A percentile compares a stretch with the other conserved stretches of the same genome.
These are phyloP conservation scores for Wickerhamomyces queroliae DNA, from an alignment of 805 yeast species.

Conservation along the genomic window DNA sequence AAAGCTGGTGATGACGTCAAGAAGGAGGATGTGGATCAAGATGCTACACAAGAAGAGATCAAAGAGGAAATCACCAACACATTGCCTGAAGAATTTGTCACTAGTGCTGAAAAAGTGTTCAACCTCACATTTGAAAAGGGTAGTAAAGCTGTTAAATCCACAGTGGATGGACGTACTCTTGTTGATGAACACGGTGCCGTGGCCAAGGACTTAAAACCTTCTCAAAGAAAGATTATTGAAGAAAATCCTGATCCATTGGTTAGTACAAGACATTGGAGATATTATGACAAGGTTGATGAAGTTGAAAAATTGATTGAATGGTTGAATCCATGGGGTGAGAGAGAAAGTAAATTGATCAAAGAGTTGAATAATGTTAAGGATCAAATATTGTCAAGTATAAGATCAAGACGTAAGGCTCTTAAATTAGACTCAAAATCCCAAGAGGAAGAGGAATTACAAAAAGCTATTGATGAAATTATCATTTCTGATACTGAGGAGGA, in stretches of 20 bases:
- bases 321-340: conserved; percentile 68
- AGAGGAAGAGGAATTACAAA: conserved; percentile 35
- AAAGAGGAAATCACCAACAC: conserved; percentile 5
- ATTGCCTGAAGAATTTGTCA: conserved; percentile 20
- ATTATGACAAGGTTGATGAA: conserved; percentile 54
- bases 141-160: conserved; percentile 51
- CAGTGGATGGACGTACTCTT: conserved; percentile 31
- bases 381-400: conserved; percentile 47
- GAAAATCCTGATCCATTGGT: conserved; percentile 56
- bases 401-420: conserved; percentile 51
- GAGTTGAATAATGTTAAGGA: conserved; percentile 52
- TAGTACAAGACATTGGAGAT: conserved; percentile 60
- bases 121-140: conserved; percentile 26
- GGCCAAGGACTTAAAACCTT: conserved; percentile 11
- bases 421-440: conserved; percentile 36
- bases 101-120: conserved; percentile 15
- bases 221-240: conserved; percentile 60
- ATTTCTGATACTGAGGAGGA: conserved; percentile 27
- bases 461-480: conserved; percentile 32
- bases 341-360: conserved; percentile 63
- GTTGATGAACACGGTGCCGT: conserved; percentile 34
- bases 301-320: conserved; percentile 51
- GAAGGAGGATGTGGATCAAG: conserved; percentile 9
- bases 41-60: conserved; percentile 16
- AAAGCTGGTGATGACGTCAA: conserved; percentile 18